phyloP scores from a whole-genome alignment of 2,329 filamentous ascomycete genomes.

The Trichoderma polysporum region DNA sequence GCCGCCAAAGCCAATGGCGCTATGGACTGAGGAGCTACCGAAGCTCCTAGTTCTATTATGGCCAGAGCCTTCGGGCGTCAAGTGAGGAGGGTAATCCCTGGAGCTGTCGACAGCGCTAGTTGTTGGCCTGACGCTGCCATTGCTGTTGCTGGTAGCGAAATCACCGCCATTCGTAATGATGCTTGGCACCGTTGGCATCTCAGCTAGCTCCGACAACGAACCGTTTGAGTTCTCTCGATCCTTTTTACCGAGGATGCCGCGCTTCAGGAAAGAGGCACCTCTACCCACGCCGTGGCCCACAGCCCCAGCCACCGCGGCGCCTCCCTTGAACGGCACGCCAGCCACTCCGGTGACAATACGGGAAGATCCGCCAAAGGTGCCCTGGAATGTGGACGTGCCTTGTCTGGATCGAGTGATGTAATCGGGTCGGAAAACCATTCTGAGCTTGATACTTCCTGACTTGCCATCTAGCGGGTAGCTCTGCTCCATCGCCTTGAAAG shows the following conservation, averaged over 20 bases:
- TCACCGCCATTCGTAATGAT: slow-evolving; percentile 36
- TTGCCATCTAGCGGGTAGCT: slow-evolving; percentile 80
- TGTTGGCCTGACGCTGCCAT: slow-evolving; percentile 44
- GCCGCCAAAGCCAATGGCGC: slow-evolving; percentile 54
- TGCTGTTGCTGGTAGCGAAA: slow-evolving; percentile 24
- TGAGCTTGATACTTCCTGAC: slow-evolving; percentile 77
- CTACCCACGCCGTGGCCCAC: slow-evolving; percentile 80
- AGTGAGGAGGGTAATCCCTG: neutral
- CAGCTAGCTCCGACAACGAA: slow-evolving; percentile 42
- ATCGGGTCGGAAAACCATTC: slow-evolving; percentile 87
- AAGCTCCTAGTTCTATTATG: slow-evolving; percentile 59
- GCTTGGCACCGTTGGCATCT: slow-evolving; percentile 35
- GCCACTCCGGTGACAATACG: slow-evolving; percentile 80
- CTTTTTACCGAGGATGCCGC: slow-evolving; percentile 75
- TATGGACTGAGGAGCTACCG: slow-evolving; percentile 66
- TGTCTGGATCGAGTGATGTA: slow-evolving; percentile 86
- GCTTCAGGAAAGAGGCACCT: slow-evolving; percentile 86
- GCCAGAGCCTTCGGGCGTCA: slow-evolving; percentile 22
- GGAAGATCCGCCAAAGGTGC: slow-evolving; percentile 80
- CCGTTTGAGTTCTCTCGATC: slow-evolving; percentile 57
- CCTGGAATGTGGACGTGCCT: slow-evolving; percentile 89
- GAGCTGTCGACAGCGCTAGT: slow-evolving; percentile 34
- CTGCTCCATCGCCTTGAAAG: slow-evolving; percentile 77
- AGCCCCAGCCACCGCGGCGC: slow-evolving; percentile 69
- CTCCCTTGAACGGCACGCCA: slow-evolving; percentile 92